phyloP scores from a whole-genome alignment of 495 filamentous ascomycete genomes.

The Podospora conica region DNA sequence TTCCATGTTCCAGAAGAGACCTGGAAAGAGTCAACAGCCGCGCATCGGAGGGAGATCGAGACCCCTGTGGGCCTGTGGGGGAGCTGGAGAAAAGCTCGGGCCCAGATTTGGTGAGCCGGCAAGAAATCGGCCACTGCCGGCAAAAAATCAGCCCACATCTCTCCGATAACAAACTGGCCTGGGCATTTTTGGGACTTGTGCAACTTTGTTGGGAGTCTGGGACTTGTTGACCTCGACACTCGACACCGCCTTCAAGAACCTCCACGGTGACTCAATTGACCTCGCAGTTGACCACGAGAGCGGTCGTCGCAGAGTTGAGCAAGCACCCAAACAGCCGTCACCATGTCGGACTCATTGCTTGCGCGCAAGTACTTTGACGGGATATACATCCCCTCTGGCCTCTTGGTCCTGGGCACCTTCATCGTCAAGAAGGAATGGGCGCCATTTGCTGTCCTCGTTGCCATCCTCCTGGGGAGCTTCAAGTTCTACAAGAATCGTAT shows the following conservation, averaged over 20 bases:
- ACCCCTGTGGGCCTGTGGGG: not conserved
- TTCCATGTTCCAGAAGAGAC: not conserved
- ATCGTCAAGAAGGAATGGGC: slow-evolving; percentile 75
- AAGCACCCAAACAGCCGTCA: slow-evolving; percentile 1
- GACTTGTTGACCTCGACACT: slow-evolving; percentile 2
- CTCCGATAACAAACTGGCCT: not conserved
- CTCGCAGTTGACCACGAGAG: not conserved
- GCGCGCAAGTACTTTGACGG: slow-evolving; percentile 54
- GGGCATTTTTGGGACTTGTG: not conserved
- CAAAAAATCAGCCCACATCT: slow-evolving; percentile 22
- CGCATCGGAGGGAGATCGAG: slow-evolving; percentile 1
- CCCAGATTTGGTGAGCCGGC: slow-evolving; percentile 13
- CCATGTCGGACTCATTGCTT: slow-evolving; percentile 26
- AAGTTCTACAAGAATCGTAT: slow-evolving; percentile 59
- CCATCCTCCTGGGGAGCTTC: slow-evolving; percentile 52
- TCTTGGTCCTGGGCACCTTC: slow-evolving; percentile 67
- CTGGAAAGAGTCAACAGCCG: slow-evolving; percentile 3
- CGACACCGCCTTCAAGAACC: not conserved
- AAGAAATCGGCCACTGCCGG: slow-evolving; percentile 14
- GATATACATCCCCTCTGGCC: slow-evolving; percentile 77
- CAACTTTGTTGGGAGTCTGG: too few relatives aligned
- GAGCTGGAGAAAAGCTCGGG: slow-evolving; percentile 3
- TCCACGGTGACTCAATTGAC: slow-evolving; percentile 5
- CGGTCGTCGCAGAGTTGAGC: not conserved
- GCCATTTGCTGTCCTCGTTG: slow-evolving; percentile 61